phyloP scores from a whole-genome alignment of 1,284 basidiomycete genomes.

The Ganoderma resinaceum region DNA sequence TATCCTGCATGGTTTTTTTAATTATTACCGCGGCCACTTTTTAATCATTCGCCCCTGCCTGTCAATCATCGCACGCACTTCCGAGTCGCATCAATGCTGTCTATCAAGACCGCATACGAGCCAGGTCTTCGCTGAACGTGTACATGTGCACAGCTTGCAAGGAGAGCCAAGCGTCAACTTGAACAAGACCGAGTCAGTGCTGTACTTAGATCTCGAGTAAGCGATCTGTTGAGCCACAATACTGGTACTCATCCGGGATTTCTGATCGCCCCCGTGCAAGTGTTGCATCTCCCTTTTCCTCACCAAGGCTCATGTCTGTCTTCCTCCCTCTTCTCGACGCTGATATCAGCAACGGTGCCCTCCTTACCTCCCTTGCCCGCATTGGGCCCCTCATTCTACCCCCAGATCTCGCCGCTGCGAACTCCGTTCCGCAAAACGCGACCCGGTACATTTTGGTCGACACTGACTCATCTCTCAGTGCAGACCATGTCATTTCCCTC shows the following conservation, averaged over 20 bases:
- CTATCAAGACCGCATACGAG: neutral
- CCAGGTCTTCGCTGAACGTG: neutral
- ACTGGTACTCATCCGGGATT: constrained; percentile 10
- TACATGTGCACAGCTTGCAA: neutral
- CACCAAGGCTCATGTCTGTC: constrained; percentile 64
- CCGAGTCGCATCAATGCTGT: neutral
- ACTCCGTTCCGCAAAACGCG: constrained; percentile 42
- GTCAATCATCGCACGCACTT: neutral
- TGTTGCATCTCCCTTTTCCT: neutral
- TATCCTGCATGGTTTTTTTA: neutral
- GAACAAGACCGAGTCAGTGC: constrained; percentile 4
- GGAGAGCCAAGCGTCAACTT: neutral
- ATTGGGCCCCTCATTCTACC: constrained; percentile 79
- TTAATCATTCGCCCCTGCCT: neutral
- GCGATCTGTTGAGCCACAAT: constrained; percentile 14
- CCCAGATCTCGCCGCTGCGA: constrained; percentile 38
- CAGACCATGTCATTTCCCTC: constrained; percentile 67
- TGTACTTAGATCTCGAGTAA: constrained; percentile 12
- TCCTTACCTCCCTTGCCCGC: constrained; percentile 70
- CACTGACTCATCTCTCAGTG: constrained; percentile 50
- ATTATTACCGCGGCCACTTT: too few relatives aligned
- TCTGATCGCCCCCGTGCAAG: constrained; percentile 23
- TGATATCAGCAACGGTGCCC: constrained; percentile 47
- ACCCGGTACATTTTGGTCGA: constrained; percentile 65
- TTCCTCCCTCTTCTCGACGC: constrained; percentile 70